Base-by-base conservation (phyloP, 768 basidiomycete genomes). In the Mycena metata region DNA sequence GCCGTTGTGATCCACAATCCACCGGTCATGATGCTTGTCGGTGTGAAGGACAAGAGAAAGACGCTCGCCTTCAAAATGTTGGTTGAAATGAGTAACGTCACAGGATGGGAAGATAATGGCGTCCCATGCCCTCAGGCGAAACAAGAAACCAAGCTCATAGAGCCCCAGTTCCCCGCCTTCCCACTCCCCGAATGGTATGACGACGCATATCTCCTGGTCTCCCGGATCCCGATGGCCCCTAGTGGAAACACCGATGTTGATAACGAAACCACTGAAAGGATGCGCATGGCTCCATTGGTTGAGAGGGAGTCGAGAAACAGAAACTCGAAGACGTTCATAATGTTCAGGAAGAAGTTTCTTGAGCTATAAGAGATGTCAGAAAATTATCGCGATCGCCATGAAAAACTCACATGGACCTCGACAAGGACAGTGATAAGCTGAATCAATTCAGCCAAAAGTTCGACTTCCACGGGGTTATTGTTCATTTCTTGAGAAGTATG, bases 81-180 rank as follows among this genome's bases (percentile, higher is more conserved):
- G 30, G 30, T 30, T 66, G 46, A 66, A 66, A 39, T 64, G 63
- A 5, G 63, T 64, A 21, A 64, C 24, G 8, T 54, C 13, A 39
- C 50, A 64, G 8, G 63, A 66, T 1, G 30, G 64, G 35, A 66
- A 66, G 55, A 59, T 47, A 16, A 59, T 36, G 2, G 69, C 45
- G 66, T 79, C 76, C 56, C 76, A 75, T 43, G 61, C 39, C 6
- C 60, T 26, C 0, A 73, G 17, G 9, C 71, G 52, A 41, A 79
- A 26, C 17, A 73, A 66, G 11, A 78, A 42, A 15, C 78, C 76
- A 33, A 65, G 65, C 58, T 79, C 76, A 51, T 66, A 33, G 3
- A 79, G 52, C 19, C 60, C 55, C 2, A 79, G 45, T 17, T 76
- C 74, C 17, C 77, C 79, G 35, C 76, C 78, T 57, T 47, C 30